Evolutionary conservation across 2,329 filamentous ascomycete species (phyloP).

Genomic region (Kalaharituber pfeilii): DNA sequence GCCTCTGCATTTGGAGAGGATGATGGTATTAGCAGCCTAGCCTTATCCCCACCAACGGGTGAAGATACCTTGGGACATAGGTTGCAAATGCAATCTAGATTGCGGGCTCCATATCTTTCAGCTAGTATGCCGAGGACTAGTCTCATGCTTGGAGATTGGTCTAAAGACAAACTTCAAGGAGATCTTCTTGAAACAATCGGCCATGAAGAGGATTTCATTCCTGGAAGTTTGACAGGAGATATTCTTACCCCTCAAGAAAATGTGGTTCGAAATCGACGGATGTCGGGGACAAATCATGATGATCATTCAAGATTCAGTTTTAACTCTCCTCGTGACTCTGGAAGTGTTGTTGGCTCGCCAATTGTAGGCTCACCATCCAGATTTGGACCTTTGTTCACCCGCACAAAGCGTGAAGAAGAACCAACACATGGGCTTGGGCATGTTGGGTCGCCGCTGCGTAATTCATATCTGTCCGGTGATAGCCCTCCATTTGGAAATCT

Average conservation of each 20-base stretch:
- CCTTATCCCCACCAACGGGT: conserved; percentile 38
- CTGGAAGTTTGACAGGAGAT: conserved; percentile 45
- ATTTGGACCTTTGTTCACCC: conserved; percentile 42
- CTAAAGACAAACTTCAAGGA: conserved; percentile 25
- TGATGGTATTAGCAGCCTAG: conserved; percentile 37
- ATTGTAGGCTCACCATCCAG: conserved; percentile 33
- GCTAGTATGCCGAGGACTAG: conserved; percentile 24
- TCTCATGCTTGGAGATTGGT: conserved; percentile 42
- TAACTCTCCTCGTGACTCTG: conserved; percentile 33
- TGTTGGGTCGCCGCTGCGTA: conserved; percentile 48
- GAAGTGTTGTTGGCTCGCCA: conserved; percentile 38
- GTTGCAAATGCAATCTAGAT: conserved; percentile 42
- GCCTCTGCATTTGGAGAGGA: conserved; percentile 46
- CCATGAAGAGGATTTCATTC: conserved; percentile 80
- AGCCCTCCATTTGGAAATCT: conserved; percentile 20
- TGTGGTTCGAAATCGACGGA: conserved; percentile 39
- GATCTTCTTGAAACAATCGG: conserved; percentile 36
- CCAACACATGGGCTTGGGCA: conserved; percentile 38
- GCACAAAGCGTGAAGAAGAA: conserved; percentile 36
- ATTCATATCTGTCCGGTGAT: conserved; percentile 31
- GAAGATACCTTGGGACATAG: conserved; percentile 30
- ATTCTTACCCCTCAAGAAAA: conserved; percentile 46
- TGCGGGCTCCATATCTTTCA: conserved; percentile 42
- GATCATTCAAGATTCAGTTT: conserved; percentile 30
- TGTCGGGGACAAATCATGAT: conserved; percentile 40